Evolutionary conservation across 2,329 filamentous ascomycete genomes (phyloP), one percentile per base, ranked within the genome.

Genomic region (Huntiella abstrusa): DNA sequence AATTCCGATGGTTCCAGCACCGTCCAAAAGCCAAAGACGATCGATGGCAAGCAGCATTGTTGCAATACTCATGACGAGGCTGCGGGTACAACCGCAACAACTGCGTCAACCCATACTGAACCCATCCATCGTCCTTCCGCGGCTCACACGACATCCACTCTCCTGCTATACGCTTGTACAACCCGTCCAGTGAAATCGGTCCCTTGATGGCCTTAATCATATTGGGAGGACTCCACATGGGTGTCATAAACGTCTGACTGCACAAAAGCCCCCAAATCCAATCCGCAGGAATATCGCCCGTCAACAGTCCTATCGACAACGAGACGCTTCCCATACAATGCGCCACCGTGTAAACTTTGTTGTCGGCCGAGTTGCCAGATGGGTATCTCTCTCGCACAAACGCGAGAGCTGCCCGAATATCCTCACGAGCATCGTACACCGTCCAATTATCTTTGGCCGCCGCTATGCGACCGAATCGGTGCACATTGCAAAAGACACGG

Each of bases 291-390:
- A 80, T 72, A 1, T 69, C 71, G 34, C 75, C 74, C 55, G 76
- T 73, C 1, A 80, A 64, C 1, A 80, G 61, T n/a, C 73, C 75
- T 3, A 65, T 60, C 0, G 70, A 60, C 45, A 73, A 65, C 1
- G 75, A 71, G 0, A 79, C 72, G 38, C 71, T 70, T 19, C 75
- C 76, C 65, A 77, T 72, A 57, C 75, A 80, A 58, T 80, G 75
- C 1, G 69, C 66, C 33, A 80, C 64, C 3, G 67, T 66, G 56
- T 80, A 79, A 33, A 75, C 59, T 43, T 63, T 65, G n/a, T 56
- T 51, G 22, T 43, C 51, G 13, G 43, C 38, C 16, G 47, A 55
- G 51, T 52, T 58, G 43, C 47, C 46, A 0, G 53, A 51, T 10
- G 58, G 54, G 50, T 60, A 61, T 1, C 58, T 46, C 32, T 59